Evolutionary conservation across 1,284 basidiomycete species (phyloP), one percentile per base, ranked within the genome.

Genomic region (Cryptococcus hybrid): DNA sequence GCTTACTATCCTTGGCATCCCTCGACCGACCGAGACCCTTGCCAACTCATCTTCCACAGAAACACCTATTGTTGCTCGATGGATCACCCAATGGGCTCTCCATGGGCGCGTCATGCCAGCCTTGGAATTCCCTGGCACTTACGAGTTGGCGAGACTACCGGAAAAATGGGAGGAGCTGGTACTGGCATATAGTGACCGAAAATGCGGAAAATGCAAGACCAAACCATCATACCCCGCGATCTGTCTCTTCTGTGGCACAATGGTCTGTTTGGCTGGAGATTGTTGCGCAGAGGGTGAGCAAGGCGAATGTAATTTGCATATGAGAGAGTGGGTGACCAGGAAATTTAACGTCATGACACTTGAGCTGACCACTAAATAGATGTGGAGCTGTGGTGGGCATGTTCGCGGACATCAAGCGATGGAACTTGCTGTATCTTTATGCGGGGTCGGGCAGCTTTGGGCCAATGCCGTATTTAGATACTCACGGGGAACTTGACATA

Each of bases 261-360:
- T 89, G 13, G 86, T 91, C 7, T 99, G 96, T 73, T 85, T 94
- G 79, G 90, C 94, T 71, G 90, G 90, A 63, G 89, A 94, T 68
- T 99, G 95, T 71, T 99, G 95, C 75, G 83, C 84, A 65, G 90
- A 93, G 66, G 78, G 83, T 63, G 77, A 85, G 58, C 76, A 89
- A 81, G 80, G 86, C 39, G 96, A 99, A 74, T 98, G 95, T 77
- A 99, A 98, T 75, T 85, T 90, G 80, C 96, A 99, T 75, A 89
- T 88, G 64, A 83, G 92, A 82, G 88, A 90, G 90, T 96, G 75
- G 77, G 92, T 86, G 2, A 44, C 40, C 47, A 18, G 43, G 36
- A 11, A 15, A n/a, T 39, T 30, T 15, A 30, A 36, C 11, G 11
- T 34, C 24, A 51, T 37, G 30, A 30, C 30, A 30, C 30, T 30